Percentiles rank a stretch among this genome's conserved stretches.
Evolutionary conservation across 805 yeast species (phyloP).

Genomic region (Hanseniaspora valbyensis): DNA sequence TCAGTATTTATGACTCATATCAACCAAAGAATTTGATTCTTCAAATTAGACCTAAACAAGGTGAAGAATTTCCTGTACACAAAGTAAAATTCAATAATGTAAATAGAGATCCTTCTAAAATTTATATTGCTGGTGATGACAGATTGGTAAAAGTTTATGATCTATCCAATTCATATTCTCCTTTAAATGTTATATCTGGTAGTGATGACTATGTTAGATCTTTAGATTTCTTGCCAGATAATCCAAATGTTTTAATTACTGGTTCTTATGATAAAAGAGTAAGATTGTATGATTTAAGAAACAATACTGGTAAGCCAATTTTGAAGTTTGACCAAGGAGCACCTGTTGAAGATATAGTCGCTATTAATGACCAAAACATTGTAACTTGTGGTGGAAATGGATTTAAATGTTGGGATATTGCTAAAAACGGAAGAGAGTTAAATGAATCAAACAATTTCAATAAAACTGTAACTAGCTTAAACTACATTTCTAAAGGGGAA

Average conservation of each 20-base stretch:
- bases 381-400: slow-evolving; percentile 73
- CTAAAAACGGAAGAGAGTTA: slow-evolving; percentile 47
- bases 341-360: slow-evolving; percentile 78
- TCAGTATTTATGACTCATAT: slow-evolving; percentile 77
- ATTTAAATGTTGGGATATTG: slow-evolving; percentile 84
- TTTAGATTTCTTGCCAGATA: slow-evolving; percentile 62
- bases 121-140: slow-evolving; percentile 87
- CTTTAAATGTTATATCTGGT: slow-evolving; percentile 54
- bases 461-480: slow-evolving; percentile 79
- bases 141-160: slow-evolving; percentile 79
- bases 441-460: slow-evolving; percentile 76
- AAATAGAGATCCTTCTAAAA: slow-evolving; percentile 45
- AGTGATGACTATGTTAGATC: slow-evolving; percentile 85
- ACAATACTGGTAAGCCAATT: slow-evolving; percentile 40
- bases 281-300: slow-evolving; percentile 74
- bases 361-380: slow-evolving; percentile 59
- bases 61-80: slow-evolving; percentile 70
- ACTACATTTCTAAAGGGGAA: slow-evolving; percentile 26
- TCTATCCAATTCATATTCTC: slow-evolving; percentile 64
- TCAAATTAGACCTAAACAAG: slow-evolving; percentile 53
- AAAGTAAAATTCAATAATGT: slow-evolving; percentile 86
- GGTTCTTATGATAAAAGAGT: slow-evolving; percentile 90
- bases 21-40: slow-evolving; percentile 70
- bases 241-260: slow-evolving; percentile 70
- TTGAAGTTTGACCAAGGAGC: slow-evolving; percentile 57